phyloP scores from a whole-genome alignment of 805 yeast species.

The Lachancea kluyveri region DNA sequence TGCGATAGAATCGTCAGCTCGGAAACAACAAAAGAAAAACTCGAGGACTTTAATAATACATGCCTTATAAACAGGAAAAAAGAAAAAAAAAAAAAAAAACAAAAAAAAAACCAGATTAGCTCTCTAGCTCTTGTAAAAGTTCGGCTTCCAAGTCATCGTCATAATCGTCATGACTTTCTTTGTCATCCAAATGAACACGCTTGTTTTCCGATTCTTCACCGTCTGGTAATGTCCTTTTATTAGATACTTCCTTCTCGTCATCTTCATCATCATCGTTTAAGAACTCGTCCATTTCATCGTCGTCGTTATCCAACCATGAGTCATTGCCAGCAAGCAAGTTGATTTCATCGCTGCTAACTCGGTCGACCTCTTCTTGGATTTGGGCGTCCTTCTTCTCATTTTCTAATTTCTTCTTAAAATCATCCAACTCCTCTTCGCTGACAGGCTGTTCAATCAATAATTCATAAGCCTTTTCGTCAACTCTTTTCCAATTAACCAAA shows the following conservation, averaged over 20 bases:
- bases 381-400: slow-evolving; percentile 32
- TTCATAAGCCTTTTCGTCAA: slow-evolving; percentile 53
- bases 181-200: slow-evolving; percentile 2
- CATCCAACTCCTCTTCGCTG: slow-evolving; percentile 36
- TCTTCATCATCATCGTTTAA: slow-evolving; percentile 22
- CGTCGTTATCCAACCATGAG: slow-evolving; percentile 30
- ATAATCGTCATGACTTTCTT: slow-evolving; percentile 13
- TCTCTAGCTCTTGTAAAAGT: slow-evolving; percentile 25
- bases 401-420: slow-evolving; percentile 27
- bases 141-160: slow-evolving; percentile 29
- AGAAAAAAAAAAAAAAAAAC: no score
- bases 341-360: slow-evolving; percentile 17
- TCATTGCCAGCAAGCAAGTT: slow-evolving; percentile 26
- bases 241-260: slow-evolving; percentile 14
- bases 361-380: slow-evolving; percentile 34
- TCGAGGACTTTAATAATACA: no score
- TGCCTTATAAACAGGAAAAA: no score
- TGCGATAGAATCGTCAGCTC: no score
- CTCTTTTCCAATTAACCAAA: slow-evolving; percentile 68
- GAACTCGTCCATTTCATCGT: slow-evolving; percentile 28
- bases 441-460: slow-evolving; percentile 46
- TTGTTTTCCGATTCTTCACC: slow-evolving; percentile 4
- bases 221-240: slow-evolving; percentile 9
- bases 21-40: no score
- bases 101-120: no score